These are phyloP conservation scores for Canavalia gladiata DNA, from an alignment of 306 rosid species.

Conservation along the genomic window DNA sequence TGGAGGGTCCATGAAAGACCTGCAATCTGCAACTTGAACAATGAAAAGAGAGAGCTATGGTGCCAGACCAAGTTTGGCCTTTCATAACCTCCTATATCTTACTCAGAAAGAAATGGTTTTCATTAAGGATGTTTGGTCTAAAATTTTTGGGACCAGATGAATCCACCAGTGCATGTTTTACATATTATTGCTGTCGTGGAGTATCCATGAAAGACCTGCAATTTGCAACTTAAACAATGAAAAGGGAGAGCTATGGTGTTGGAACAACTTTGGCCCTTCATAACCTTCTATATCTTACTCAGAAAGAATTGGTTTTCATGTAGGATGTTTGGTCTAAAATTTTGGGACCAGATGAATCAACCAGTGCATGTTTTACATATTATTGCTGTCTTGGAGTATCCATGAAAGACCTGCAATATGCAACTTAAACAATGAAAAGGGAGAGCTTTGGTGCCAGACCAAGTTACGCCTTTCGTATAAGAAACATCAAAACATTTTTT, in stretches of 20 bases:
- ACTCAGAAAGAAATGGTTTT: slow-evolving; percentile 24
- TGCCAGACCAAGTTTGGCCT: slow-evolving; percentile 10
- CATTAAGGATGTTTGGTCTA: slow-evolving; percentile 42
- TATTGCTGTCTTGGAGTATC: slow-evolving; percentile 16
- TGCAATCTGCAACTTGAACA: slow-evolving; percentile 28
- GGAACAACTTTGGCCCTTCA: not conserved
- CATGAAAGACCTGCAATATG: not conserved
- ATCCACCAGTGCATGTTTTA: slow-evolving; percentile 33
- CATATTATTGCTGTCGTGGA: slow-evolving; percentile 9
- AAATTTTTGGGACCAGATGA: slow-evolving; percentile 22
- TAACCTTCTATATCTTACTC: slow-evolving; percentile 42
- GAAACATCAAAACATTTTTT: slow-evolving; percentile 24
- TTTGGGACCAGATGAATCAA: slow-evolving; percentile 35
- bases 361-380: slow-evolving; percentile 19
- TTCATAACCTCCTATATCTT: slow-evolving; percentile 40
- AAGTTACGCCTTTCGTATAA: not conserved
- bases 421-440: slow-evolving; percentile 33
- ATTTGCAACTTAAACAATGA: slow-evolving; percentile 32
- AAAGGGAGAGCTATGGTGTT: slow-evolving; percentile 20
- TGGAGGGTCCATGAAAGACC: not conserved
- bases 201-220: not conserved
- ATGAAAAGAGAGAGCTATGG: slow-evolving; percentile 14
- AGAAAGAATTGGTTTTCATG: slow-evolving; percentile 32
- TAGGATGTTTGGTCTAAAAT: slow-evolving; percentile 38
- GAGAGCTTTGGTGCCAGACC: slow-evolving; percentile 10